Percentiles rank a stretch among this genome's conserved stretches.
Evolutionary conservation across 306 rosid species (phyloP).

Genomic region (Crataegus laevigata): DNA sequence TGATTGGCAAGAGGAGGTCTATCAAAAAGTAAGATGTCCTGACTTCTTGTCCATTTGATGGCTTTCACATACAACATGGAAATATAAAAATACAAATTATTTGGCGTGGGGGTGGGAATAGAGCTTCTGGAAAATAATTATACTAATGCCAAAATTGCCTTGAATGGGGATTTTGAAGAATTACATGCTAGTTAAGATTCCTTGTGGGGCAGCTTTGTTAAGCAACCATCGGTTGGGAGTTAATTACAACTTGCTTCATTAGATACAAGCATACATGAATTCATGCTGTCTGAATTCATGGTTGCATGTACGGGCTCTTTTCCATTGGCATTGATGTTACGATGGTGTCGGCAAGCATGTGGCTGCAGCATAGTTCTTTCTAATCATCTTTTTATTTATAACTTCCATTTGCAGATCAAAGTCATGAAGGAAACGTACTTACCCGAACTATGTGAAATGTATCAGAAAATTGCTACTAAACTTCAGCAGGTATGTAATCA

Average conservation of each 20-base stretch:
- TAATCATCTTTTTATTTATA: slow-evolving; percentile 13
- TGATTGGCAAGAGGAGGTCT: slow-evolving; percentile 68
- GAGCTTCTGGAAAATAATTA: not conserved
- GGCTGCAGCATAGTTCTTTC: not conserved
- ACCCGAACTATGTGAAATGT: slow-evolving; percentile 48
- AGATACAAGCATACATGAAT: not conserved
- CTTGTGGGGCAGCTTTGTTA: too few species aligned
- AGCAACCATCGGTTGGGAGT: not conserved
- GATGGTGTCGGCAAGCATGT: not conserved
- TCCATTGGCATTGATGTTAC: not conserved
- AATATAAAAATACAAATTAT: not conserved
- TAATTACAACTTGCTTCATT: too few species aligned
- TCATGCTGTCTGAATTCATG: not conserved
- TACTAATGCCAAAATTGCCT: not conserved
- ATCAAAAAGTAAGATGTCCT: slow-evolving; percentile 46
- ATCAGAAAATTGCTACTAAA: slow-evolving; percentile 43
- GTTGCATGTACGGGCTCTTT: not conserved
- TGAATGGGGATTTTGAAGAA: not conserved
- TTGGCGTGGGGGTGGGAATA: not conserved
- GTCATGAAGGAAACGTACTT: slow-evolving; percentile 54
- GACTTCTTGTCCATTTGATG: not conserved
- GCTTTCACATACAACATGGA: not conserved
- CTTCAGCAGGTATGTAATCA: slow-evolving; percentile 50
- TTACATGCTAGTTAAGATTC: not conserved
- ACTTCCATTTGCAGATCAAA: slow-evolving; percentile 48